Evolutionary conservation across 306 rosid genomes (phyloP).

Genomic region (Boehmeria nivea): DNA sequence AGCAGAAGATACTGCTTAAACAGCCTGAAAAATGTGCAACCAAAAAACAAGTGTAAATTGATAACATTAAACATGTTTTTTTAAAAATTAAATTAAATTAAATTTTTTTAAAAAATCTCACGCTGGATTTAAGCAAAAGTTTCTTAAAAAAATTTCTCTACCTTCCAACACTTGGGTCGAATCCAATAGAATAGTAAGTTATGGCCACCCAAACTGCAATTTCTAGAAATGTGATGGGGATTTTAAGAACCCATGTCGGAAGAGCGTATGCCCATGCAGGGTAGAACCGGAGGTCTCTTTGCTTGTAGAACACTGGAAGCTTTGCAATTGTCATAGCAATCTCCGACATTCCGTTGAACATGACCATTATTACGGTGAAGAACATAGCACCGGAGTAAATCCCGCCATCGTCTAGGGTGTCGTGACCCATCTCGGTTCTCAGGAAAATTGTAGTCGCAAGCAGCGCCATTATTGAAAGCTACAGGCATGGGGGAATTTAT

Average conservation of each 20-base stretch:
- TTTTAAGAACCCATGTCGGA: slow-evolving; percentile 29
- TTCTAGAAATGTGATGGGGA: slow-evolving; percentile 36
- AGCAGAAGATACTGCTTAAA: slow-evolving; percentile 49
- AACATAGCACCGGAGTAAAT: slow-evolving; percentile 55
- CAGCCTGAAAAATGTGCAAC: slow-evolving; percentile 48
- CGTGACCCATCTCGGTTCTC: slow-evolving; percentile 46
- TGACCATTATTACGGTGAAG: slow-evolving; percentile 45
- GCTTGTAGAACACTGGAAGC: slow-evolving; percentile 43
- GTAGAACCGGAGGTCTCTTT: slow-evolving; percentile 33
- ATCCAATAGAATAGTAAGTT: slow-evolving; percentile 55
- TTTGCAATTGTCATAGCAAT: slow-evolving; percentile 28
- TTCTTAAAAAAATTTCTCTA: slow-evolving; percentile 1
- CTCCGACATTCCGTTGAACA: slow-evolving; percentile 41
- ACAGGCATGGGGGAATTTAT: too few relatives aligned
- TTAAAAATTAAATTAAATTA: too few relatives aligned
- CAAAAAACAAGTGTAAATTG: not conserved
- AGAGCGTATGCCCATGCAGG: slow-evolving; percentile 40
- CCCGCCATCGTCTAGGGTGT: slow-evolving; percentile 10
- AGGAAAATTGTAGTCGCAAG: slow-evolving; percentile 50
- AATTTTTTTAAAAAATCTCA: too few relatives aligned
- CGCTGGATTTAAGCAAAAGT: too few relatives aligned
- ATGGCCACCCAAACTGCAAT: slow-evolving; percentile 25
- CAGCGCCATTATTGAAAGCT: slow-evolving; percentile 39
- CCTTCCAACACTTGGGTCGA: slow-evolving; percentile 61
- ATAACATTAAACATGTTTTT: not conserved